These are phyloP conservation scores for Trichomonas tenax DNA, from an alignment of 208 protist species.

Conservation along the genomic window DNA sequence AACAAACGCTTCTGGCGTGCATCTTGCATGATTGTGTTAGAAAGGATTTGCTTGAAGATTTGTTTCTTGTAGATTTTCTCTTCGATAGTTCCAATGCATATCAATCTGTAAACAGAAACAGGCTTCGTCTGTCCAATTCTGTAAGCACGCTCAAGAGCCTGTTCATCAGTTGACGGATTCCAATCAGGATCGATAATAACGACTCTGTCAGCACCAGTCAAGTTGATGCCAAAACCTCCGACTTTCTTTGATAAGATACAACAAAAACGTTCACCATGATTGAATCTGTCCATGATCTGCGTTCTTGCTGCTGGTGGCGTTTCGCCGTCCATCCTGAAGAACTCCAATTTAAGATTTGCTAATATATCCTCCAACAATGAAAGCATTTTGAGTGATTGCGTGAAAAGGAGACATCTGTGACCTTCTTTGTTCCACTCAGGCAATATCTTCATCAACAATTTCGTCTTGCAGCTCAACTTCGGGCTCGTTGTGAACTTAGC, in stretches of 20 bases:
- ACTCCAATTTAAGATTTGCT: not conserved
- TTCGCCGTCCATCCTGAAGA: not conserved
- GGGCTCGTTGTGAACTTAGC: not conserved
- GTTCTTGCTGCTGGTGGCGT: not conserved
- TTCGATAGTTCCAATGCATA: slow-evolving; percentile 89
- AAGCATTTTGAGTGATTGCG: slow-evolving; percentile 47
- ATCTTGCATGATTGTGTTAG: slow-evolving; percentile 82
- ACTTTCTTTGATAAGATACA: slow-evolving; percentile 88
- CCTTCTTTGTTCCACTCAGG: slow-evolving; percentile 63
- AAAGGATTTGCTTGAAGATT: slow-evolving; percentile 69
- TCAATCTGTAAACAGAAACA: slow-evolving; percentile 84
- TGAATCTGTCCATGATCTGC: slow-evolving; percentile 77
- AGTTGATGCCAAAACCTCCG: slow-evolving; percentile 85
- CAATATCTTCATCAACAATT: slow-evolving; percentile 66
- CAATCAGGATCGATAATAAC: slow-evolving; percentile 96
- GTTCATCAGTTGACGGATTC: slow-evolving; percentile 58
- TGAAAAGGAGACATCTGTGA: slow-evolving; percentile 84
- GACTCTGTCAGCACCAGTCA: slow-evolving; percentile 86
- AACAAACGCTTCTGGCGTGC: slow-evolving; percentile 76
- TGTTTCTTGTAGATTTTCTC: slow-evolving; percentile 86
- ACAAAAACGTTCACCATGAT: slow-evolving; percentile 63
- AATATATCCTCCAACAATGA: not conserved
- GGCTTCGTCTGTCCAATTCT: slow-evolving; percentile 79
- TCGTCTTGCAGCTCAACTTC: slow-evolving; percentile 60
- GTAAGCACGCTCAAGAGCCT: slow-evolving; percentile 71